Evolutionary conservation across 129 eudicot genomes (phyloP).

Genomic region (Flaveria brownii): DNA sequence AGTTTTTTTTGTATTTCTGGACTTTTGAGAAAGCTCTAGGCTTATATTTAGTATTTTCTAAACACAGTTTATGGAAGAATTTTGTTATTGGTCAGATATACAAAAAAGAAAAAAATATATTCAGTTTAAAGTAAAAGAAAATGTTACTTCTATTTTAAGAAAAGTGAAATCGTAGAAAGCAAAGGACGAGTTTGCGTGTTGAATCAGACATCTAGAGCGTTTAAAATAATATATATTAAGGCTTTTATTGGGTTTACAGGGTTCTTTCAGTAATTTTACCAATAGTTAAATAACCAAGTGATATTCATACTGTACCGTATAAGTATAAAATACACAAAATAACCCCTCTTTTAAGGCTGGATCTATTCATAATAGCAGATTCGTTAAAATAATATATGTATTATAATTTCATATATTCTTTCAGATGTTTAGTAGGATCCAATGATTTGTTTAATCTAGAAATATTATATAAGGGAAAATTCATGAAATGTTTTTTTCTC

Average conservation of each 20-base stretch:
- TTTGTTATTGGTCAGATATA: not conserved
- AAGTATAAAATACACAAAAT: not conserved
- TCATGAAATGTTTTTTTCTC: too few relatives aligned
- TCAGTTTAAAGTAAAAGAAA: not conserved
- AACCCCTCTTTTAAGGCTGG: conserved; percentile 10
- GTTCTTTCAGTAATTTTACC: not conserved
- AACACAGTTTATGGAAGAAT: not conserved
- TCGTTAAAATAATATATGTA: not conserved
- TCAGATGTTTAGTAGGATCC: not conserved
- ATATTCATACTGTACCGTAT: not conserved
- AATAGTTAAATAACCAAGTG: not conserved
- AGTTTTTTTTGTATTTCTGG: too few relatives aligned
- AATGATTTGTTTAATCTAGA: not conserved
- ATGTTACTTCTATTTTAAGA: not conserved
- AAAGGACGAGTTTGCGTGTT: conserved; percentile 20
- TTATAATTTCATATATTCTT: not conserved
- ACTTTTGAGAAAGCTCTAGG: too few relatives aligned
- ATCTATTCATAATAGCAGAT: not conserved
- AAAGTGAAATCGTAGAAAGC: conserved; percentile 3
- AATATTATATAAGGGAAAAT: not conserved
- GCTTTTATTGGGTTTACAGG: not conserved
- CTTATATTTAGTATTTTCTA: not conserved
- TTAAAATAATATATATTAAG: not conserved
- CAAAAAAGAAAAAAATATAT: not conserved
- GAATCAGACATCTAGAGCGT: conserved; percentile 1